phyloP scores from a whole-genome alignment of 805 yeast genomes.

The Saccharomycopsis capsularis region DNA sequence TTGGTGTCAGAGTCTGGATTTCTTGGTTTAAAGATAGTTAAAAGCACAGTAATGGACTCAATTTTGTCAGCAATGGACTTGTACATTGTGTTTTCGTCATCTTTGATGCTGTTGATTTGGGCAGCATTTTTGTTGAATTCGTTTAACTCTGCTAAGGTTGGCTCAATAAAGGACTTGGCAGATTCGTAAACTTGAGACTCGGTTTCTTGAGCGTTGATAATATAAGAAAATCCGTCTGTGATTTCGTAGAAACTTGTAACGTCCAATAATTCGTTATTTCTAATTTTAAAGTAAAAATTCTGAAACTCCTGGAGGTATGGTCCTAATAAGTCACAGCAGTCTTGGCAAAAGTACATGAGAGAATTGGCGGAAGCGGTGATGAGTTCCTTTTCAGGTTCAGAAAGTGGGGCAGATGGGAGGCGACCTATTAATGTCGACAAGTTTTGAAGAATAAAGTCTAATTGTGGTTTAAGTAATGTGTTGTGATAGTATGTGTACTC shows the following conservation, averaged over 20 bases:
- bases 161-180: conserved; percentile 56
- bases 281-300: conserved; percentile 56
- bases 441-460: conserved; percentile 77
- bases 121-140: conserved; percentile 22
- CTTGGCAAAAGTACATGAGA: conserved; percentile 88
- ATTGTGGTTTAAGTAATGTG: conserved; percentile 70
- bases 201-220: conserved; percentile 54
- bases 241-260: conserved; percentile 67
- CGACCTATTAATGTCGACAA: conserved; percentile 36
- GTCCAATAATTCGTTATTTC: conserved; percentile 43
- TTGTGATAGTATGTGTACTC: conserved; percentile 83
- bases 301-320: conserved; percentile 69
- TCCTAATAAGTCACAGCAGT: conserved; percentile 64
- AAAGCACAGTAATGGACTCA: conserved; percentile 58
- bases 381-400: conserved; percentile 35
- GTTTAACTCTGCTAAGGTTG: conserved; percentile 47
- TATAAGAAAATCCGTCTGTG: conserved; percentile 84
- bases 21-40: conserved; percentile 47
- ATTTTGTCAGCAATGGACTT: conserved; percentile 61
- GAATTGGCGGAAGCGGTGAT: conserved; percentile 88
- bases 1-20: conserved; percentile 27
- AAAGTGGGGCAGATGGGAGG: conserved; percentile 1
- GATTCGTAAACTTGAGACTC: conserved; percentile 44
- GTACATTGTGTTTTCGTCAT: conserved; percentile 28
- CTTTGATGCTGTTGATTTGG: conserved; percentile 19